phyloP scores from a whole-genome alignment of 306 rosid genomes.

The Corylus avellana region DNA sequence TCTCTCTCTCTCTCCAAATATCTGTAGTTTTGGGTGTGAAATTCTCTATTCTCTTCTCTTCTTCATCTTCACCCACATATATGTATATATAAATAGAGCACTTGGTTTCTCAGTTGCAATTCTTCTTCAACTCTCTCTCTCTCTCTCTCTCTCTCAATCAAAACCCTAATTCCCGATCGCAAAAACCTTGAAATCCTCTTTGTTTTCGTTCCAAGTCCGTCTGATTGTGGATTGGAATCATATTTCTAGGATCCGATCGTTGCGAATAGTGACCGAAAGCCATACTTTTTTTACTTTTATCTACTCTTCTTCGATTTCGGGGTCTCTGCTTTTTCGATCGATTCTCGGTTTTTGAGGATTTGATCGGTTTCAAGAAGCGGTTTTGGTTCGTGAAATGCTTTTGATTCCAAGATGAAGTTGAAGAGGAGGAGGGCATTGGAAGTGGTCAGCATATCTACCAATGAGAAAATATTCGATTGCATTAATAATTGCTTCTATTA shows the following conservation, averaged over 20 bases:
- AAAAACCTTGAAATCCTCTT: slow-evolving; percentile 3
- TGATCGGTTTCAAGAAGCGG: slow-evolving; percentile 46
- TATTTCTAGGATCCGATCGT: slow-evolving; percentile 45
- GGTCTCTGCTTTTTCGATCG: slow-evolving; percentile 42
- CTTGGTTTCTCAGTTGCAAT: slow-evolving; percentile 43
- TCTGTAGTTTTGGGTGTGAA: background rate
- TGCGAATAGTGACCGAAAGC: slow-evolving; percentile 4
- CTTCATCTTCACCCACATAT: background rate
- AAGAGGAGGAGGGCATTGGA: slow-evolving; percentile 89
- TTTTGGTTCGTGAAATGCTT: slow-evolving; percentile 65
- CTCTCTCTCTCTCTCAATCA: slow-evolving; percentile 28
- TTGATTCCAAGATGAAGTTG: slow-evolving; percentile 77
- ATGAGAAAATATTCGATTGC: slow-evolving; percentile 13
- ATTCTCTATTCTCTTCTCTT: background rate
- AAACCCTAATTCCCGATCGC: slow-evolving; percentile 34
- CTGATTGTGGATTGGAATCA: slow-evolving; percentile 7
- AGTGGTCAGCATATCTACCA: slow-evolving; percentile 68
- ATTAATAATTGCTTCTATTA: background rate
- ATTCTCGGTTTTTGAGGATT: slow-evolving; percentile 37
- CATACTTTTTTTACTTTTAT: slow-evolving; percentile 34
- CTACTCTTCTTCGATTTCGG: slow-evolving; percentile 33
- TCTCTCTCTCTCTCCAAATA: background rate
- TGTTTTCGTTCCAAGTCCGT: slow-evolving; percentile 25
- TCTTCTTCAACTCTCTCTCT: slow-evolving; percentile 32
- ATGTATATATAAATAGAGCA: slow-evolving; percentile 7